These are phyloP conservation scores for Hypoxylon trugodes DNA, from an alignment of 495 filamentous ascomycete genomes.

Conservation along the genomic window DNA sequence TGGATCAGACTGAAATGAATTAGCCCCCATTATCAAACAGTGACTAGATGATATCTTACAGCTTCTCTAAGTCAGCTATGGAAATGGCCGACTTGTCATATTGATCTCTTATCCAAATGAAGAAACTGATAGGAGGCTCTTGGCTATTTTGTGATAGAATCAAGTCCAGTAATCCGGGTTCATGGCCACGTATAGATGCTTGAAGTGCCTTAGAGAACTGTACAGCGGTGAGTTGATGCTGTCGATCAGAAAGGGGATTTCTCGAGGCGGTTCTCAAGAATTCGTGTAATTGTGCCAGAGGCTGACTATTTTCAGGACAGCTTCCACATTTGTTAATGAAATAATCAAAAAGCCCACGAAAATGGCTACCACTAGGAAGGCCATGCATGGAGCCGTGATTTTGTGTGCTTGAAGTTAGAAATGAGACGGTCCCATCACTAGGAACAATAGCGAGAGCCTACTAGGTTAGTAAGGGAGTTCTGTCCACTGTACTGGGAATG, in stretches of 20 bases:
- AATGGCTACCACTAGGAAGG: neutral
- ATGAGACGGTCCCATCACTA: conserved; percentile 9
- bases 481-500: neutral
- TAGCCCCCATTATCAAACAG: neutral
- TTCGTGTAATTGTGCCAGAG: neutral
- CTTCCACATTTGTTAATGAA: neutral
- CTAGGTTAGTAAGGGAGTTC: neutral
- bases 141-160: neutral
- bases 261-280: neutral
- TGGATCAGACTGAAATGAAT: neutral
- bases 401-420: neutral
- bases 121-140: neutral
- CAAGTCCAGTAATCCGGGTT: neutral
- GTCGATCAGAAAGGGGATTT: neutral
- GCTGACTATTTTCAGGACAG: neutral
- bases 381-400: neutral
- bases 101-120: conserved; percentile 4
- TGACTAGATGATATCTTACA: neutral
- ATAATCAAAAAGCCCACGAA: neutral
- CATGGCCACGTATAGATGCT: neutral
- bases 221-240: neutral
- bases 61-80: neutral
- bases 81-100: conserved; percentile 1
- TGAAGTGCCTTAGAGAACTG: neutral
- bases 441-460: conserved; percentile 34